These are phyloP conservation scores for Elsinoe necatrix DNA, from an alignment of 2,329 filamentous ascomycete genomes.

Conservation along the genomic window DNA sequence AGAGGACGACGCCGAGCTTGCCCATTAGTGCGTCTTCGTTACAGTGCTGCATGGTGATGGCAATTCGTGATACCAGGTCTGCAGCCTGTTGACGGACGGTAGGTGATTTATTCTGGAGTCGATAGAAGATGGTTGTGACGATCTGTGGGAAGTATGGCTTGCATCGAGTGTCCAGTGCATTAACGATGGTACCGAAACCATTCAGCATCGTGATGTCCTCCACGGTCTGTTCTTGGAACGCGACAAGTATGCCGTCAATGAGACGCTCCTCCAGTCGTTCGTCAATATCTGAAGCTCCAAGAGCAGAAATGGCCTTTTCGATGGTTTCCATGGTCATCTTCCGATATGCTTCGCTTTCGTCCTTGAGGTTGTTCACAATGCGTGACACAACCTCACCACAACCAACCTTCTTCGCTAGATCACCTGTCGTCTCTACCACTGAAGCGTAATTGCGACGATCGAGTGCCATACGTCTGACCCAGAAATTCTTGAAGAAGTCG, in stretches of 20 bases:
- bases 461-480: slow-evolving; percentile 92
- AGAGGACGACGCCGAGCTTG: slow-evolving; percentile 87
- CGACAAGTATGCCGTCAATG: slow-evolving; percentile 88
- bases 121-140: slow-evolving; percentile 90
- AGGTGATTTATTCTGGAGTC: slow-evolving; percentile 94
- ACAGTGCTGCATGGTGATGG: slow-evolving; percentile 98
- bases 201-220: slow-evolving; percentile 96
- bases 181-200: slow-evolving; percentile 95
- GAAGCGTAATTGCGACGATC: slow-evolving; percentile 97
- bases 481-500: slow-evolving; percentile 98
- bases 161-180: slow-evolving; percentile 84
- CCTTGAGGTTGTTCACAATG: slow-evolving; percentile 91
- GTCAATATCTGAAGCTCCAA: slow-evolving; percentile 89
- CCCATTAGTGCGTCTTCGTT: slow-evolving; percentile 93
- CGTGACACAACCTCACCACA: slow-evolving; percentile 89
- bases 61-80: slow-evolving; percentile 91
- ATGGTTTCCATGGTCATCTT: slow-evolving; percentile 99
- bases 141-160: slow-evolving; percentile 97
- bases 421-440: slow-evolving; percentile 95
- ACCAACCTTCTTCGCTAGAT: slow-evolving; percentile 95
- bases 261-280: slow-evolving; percentile 87
- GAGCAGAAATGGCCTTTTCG: slow-evolving; percentile 87
- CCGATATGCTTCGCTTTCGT: slow-evolving; percentile 93
- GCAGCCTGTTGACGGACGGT: slow-evolving; percentile 95
- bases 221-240: slow-evolving; percentile 96